These are phyloP conservation scores for Hemisphaericaspora subhashii DNA, from an alignment of 1,139 yeast species.

Conservation along the genomic window DNA sequence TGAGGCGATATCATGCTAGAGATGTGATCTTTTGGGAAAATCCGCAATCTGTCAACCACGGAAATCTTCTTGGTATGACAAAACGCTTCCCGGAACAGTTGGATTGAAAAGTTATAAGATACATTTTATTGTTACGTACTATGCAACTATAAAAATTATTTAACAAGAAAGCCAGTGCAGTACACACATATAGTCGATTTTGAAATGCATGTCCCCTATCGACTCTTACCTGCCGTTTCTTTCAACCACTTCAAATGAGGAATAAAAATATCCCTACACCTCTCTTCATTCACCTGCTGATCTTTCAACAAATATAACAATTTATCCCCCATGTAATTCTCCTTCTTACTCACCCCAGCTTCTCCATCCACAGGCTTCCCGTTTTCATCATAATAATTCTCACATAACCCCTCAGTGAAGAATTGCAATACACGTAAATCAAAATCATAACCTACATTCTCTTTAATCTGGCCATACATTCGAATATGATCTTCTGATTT, in stretches of 20 bases:
- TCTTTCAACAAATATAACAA: constrained; percentile 29
- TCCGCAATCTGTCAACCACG: too few relatives aligned
- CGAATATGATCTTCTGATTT: constrained; percentile 42
- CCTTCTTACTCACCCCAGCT: constrained; percentile 15
- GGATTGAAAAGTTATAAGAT: too few relatives aligned
- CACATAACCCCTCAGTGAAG: constrained; percentile 42
- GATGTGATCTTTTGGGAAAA: too few relatives aligned
- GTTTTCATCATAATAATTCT: constrained; percentile 30
- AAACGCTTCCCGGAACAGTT: too few relatives aligned
- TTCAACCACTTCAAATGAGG: constrained; percentile 43
- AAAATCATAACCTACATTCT: constrained; percentile 51
- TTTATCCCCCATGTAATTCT: constrained; percentile 38
- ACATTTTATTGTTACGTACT: too few relatives aligned
- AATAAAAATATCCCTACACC: constrained; percentile 39
- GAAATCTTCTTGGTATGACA: too few relatives aligned
- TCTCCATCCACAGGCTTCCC: constrained; percentile 33
- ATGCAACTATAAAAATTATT: too few relatives aligned
- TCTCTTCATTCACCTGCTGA: constrained; percentile 22
- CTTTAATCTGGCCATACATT: constrained; percentile 44
- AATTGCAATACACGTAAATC: constrained; percentile 43
- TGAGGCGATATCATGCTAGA: too few relatives aligned
- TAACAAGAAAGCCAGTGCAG: too few relatives aligned
- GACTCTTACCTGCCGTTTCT: constrained; percentile 20
- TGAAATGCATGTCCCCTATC: too few relatives aligned
- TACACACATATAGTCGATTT: too few relatives aligned